phyloP scores from a whole-genome alignment of 257 asterid species.

The Sherardia arvensis region DNA sequence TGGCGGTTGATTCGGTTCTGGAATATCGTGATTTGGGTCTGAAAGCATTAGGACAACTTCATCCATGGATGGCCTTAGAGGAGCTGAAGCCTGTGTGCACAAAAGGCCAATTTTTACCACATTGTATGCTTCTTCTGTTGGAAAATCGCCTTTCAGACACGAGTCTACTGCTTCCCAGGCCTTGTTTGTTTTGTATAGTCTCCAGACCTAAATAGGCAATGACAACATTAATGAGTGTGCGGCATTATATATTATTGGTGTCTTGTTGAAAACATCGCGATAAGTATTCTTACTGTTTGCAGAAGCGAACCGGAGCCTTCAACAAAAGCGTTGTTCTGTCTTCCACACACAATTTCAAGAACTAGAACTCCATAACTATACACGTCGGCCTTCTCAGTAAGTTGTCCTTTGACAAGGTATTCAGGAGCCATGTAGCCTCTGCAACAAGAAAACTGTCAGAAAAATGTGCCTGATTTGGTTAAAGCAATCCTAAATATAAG shows the following conservation, averaged over 20 bases:
- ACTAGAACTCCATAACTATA: constrained; percentile 81
- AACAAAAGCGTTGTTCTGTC: constrained; percentile 59
- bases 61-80: constrained; percentile 76
- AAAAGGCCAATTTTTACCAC: constrained; percentile 58
- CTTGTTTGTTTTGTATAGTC: constrained; percentile 36
- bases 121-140: constrained; percentile 35
- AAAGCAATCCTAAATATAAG: background rate
- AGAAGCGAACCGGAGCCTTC: constrained; percentile 67
- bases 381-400: constrained; percentile 94
- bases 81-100: constrained; percentile 73
- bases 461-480: background rate
- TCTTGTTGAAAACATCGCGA: background rate
- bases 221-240: background rate
- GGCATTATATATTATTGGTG: no score
- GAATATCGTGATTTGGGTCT: constrained; percentile 36
- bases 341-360: constrained; percentile 69
- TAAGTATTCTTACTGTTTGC: constrained; percentile 40
- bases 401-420: constrained; percentile 82
- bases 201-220: constrained; percentile 56
- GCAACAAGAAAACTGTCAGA: constrained; percentile 9
- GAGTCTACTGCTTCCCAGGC: constrained; percentile 58
- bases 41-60: constrained; percentile 62
- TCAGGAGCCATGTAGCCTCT: constrained; percentile 99
- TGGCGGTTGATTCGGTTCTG: constrained; percentile 76
- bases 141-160: constrained; percentile 35